Evolutionary conservation across 805 yeast genomes (phyloP), one percentile per base, ranked within the genome.

Genomic region (Metschnikowia continentalis): DNA sequence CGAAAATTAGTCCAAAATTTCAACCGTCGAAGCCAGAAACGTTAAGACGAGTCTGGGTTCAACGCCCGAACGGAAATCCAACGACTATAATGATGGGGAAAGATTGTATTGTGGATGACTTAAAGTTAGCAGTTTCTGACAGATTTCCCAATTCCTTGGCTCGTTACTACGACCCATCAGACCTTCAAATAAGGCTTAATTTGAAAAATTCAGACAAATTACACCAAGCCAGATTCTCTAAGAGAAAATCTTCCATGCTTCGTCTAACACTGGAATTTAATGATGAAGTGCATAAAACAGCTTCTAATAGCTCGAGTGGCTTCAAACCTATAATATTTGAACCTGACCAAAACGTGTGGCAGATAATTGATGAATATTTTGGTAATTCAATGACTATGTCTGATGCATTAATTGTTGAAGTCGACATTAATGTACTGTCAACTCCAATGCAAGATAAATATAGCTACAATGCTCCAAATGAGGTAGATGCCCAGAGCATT

Each of bases 31-130:
- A 35, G 41, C 15, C 23, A 8, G 40, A 33, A 38, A 44, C 13
- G n/a, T 22, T 32, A 8, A 51, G 36, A 23, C 62, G 88, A 46
- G 75, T 83, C 1, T 83, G 88, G 88, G 78, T 83, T 5, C 75
- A 67, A 48, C 66, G 76, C 38, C 69, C 72, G 0, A 66, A 69
- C 20, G 81, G 81, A 1, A 76, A 75, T 15, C 87, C 97, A 2
- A 88, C 96, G 0, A 80, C 95, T 1, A 68, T 91, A 6, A 63
- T 74, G 51, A 85, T 88, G 17, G 72, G 74, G 15, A 81, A 81
- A 32, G 62, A 66, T 19, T 92, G 88, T 61, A 76, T 90, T 1
- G 78, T 91, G 5, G 98, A 91, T 65, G 96, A 92, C 66, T 71
- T 91, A 59, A 91, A 91, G 61, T 70, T 76, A 10, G 76, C 81